These are phyloP conservation scores for Coniophora puteana DNA, from an alignment of 1,284 basidiomycete genomes.

Conservation along the genomic window DNA sequence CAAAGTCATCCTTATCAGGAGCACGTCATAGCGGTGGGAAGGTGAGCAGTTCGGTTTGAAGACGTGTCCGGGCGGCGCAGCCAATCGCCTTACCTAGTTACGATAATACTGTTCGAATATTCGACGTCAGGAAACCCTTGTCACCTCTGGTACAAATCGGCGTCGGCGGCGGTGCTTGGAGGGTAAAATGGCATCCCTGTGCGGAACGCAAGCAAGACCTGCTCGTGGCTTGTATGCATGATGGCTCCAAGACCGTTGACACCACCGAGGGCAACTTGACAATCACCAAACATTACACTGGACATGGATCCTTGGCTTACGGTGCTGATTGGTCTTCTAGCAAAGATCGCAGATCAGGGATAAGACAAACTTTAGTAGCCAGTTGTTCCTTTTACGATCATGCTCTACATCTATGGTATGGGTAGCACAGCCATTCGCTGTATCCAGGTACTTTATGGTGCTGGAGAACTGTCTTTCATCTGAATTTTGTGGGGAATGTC, in stretches of 20 bases:
- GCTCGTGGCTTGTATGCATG: conserved; percentile 95
- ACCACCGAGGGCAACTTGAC: background rate
- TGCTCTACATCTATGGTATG: conserved; percentile 77
- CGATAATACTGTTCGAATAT: conserved; percentile 78
- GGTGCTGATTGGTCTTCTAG: conserved; percentile 89
- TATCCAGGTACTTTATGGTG: no score
- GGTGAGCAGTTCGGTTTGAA: conserved; percentile 39
- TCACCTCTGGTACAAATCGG: conserved; percentile 58
- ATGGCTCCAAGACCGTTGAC: conserved; percentile 84
- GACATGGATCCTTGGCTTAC: conserved; percentile 87
- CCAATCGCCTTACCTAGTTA: conserved; percentile 56
- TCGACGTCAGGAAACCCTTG: conserved; percentile 74
- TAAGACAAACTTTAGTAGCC: conserved; percentile 61
- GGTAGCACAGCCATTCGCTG: no score
- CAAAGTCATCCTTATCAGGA: conserved; percentile 81
- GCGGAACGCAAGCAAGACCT: conserved; percentile 59
- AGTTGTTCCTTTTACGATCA: conserved; percentile 99
- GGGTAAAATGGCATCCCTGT: conserved; percentile 92
- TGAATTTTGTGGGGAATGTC: no score
- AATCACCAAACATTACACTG: conserved; percentile 64
- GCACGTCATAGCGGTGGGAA: conserved; percentile 88
- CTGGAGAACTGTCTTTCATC: no score
- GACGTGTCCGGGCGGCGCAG: background rate
- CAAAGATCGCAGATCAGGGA: conserved; percentile 18
- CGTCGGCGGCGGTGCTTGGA: conserved; percentile 93